phyloP scores from a whole-genome alignment of 495 filamentous ascomycete genomes.

The Jackrogersella multiformis region DNA sequence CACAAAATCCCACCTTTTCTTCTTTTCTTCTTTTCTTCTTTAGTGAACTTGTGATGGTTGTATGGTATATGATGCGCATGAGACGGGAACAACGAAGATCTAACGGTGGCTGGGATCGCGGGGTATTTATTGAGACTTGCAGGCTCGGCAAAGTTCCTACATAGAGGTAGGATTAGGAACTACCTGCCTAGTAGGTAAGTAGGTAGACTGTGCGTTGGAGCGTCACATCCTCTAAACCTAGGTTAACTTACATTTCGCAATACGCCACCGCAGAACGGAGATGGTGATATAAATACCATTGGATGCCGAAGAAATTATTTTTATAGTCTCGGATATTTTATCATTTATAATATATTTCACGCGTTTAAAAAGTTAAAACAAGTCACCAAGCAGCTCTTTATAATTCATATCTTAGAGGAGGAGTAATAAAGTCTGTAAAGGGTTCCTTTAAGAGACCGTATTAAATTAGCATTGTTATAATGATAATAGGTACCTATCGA shows the following conservation, averaged over 20 bases:
- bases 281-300: neutral
- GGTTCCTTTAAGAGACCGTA: too few species aligned
- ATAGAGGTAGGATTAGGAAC: slow-evolving; percentile 18
- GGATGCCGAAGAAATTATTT: neutral
- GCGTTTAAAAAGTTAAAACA: too few species aligned
- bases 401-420: too few species aligned
- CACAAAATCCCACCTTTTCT: neutral
- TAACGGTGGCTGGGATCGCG: slow-evolving; percentile 35
- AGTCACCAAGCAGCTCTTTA: too few species aligned
- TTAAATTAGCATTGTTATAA: too few species aligned
- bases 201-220: slow-evolving; percentile 1
- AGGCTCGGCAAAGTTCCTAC: slow-evolving; percentile 34
- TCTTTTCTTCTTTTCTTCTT: neutral
- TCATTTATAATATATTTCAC: too few species aligned
- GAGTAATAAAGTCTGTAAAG: too few species aligned
- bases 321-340: too few species aligned
- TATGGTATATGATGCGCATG: neutral
- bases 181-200: too few species aligned
- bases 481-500: too few species aligned
- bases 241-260: neutral
- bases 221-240: slow-evolving; percentile 12
- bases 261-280: neutral
- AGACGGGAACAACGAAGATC: neutral
- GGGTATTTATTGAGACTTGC: slow-evolving; percentile 22
- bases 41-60: neutral